These are phyloP conservation scores for Micractinium sp. DNA, from an alignment of 139 green algal genomes.

Conservation along the genomic window DNA sequence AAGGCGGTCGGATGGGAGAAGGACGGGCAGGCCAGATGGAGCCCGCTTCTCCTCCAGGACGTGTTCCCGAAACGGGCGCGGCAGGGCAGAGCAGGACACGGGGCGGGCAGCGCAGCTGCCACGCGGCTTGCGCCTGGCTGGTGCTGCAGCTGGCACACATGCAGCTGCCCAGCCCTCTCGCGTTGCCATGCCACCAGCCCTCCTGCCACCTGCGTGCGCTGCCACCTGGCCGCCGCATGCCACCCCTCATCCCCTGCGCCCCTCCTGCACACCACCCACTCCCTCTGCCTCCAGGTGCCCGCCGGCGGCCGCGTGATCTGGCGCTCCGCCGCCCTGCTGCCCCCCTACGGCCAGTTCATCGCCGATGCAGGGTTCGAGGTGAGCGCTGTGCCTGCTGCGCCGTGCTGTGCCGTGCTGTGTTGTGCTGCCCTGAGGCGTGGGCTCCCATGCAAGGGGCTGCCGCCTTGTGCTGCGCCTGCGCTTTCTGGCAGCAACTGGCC, in stretches of 20 bases:
- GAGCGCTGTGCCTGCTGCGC: not conserved
- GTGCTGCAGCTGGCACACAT: too few species aligned
- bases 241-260: not conserved
- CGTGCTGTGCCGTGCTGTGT: not conserved
- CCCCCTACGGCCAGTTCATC: slow-evolving; percentile 89
- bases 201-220: not conserved
- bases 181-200: not conserved
- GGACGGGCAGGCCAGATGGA: too few species aligned
- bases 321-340: slow-evolving; percentile 84
- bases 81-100: too few species aligned
- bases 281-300: slow-evolving; percentile 49
- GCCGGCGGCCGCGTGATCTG: slow-evolving; percentile 95
- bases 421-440: not conserved
- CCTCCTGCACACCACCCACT: not conserved
- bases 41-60: too few species aligned
- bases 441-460: not conserved
- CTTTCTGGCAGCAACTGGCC: not conserved
- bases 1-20: too few species aligned
- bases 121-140: too few species aligned
- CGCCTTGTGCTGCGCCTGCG: not conserved
- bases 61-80: not conserved
- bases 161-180: not conserved
- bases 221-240: not conserved
- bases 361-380: slow-evolving; percentile 86
- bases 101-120: not conserved